Percentiles rank a stretch among this genome's conserved stretches.
phyloP scores from a whole-genome alignment of 805 yeast genomes.

The Suhomyces vadensis region DNA sequence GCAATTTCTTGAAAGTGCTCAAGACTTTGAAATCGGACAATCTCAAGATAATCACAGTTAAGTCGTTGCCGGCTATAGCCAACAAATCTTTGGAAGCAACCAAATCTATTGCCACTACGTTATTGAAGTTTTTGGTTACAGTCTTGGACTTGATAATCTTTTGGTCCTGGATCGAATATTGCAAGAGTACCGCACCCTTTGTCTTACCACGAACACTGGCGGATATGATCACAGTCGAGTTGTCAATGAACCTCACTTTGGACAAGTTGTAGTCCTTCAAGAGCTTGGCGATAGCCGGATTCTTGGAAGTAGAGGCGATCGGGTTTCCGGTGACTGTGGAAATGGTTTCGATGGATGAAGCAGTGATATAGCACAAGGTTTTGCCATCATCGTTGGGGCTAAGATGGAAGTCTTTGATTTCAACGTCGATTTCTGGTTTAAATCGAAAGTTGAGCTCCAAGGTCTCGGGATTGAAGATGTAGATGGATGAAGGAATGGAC shows the following conservation, averaged over 20 bases:
- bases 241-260: constrained; percentile 44
- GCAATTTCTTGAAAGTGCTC: constrained; percentile 60
- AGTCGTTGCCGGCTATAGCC: constrained; percentile 65
- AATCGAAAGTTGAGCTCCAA: constrained; percentile 56
- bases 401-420: constrained; percentile 62
- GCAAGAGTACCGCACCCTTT: constrained; percentile 43
- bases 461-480: constrained; percentile 56
- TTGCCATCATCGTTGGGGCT: constrained; percentile 60
- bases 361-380: constrained; percentile 62
- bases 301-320: constrained; percentile 26
- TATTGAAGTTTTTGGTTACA: constrained; percentile 51
- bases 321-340: constrained; percentile 49
- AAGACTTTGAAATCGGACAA: constrained; percentile 51
- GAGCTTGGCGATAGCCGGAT: constrained; percentile 19
- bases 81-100: constrained; percentile 45
- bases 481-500: constrained; percentile 60
- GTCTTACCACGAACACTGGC: constrained; percentile 28
- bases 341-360: constrained; percentile 50
- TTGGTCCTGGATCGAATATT: constrained; percentile 44
- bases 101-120: constrained; percentile 53
- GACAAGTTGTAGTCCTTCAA: constrained; percentile 35
- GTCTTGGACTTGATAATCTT: constrained; percentile 43
- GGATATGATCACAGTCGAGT: constrained; percentile 32
- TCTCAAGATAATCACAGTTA: constrained; percentile 60
- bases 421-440: constrained; percentile 52